Base-by-base conservation (phyloP, 2,329 filamentous ascomycete species). In the Sclerotinia glacialis region DNA sequence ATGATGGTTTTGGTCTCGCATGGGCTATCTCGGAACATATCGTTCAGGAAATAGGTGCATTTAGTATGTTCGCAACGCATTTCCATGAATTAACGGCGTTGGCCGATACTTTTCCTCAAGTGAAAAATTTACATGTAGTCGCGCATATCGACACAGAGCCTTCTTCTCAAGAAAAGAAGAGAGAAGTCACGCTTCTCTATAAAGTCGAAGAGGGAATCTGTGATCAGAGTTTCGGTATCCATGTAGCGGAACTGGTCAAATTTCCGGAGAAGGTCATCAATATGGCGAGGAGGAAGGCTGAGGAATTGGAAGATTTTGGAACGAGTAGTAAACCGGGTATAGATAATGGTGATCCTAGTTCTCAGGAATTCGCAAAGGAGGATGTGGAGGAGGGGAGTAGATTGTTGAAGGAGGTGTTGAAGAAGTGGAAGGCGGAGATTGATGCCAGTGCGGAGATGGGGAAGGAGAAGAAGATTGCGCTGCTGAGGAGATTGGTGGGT, bases 1-100 rank as follows among this genome's bases (percentile, higher is more conserved):
- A 99, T 77, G 96, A 99, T 77, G 95, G 95, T 11, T 99, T 99
- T 74, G 95, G 96, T 47, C 86, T 99, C n/a, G 95, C 96, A 0
- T 99, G 95, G 95, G 95, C 95, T 61, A 99, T 99, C 69, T 96
- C 92, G 0, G 95, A 99, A 79, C 93, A 99, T 79, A 98, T 99
- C 70, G 85, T 99, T 76, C 92, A 90, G 68, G 93, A 98, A 76
- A 98, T 99, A 68, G 90, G 92, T 65, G 96, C 93, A 72, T 97
- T 92, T 75, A 91, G 92, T 67, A 88, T 97, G 78, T 99, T 99
- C 76, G 95, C 96, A 6, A 99, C 95, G 1, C 95, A 99, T 77
- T 99, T 99, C 81, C 96, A 99, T 80, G 95, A 99, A 78, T 83
- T 99, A 60, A 99, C 95, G 0, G 93, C 94, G 1, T 83, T 99